Percentiles rank a stretch among this genome's conserved stretches.
Conservation (phyloP, 345 rosid species). For the Lepidium sativum region DNA sequence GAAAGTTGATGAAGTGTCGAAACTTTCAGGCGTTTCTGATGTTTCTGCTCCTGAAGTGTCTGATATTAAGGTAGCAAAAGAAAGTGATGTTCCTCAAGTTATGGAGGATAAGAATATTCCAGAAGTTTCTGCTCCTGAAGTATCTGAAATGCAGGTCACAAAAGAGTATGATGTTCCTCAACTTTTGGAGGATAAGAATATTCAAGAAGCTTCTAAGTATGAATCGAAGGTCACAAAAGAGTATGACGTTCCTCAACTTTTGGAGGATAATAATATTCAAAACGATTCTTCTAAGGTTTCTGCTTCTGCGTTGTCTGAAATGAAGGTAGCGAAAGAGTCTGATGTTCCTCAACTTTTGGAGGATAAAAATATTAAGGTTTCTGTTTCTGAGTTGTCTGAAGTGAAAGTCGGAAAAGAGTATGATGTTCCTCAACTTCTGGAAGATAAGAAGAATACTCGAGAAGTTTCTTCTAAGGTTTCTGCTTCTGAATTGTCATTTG, state of each 20-base stretch:
- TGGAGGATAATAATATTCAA: too few species aligned
- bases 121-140: not conserved
- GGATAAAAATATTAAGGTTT: not conserved
- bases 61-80: conserved; percentile 3
- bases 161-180: conserved; percentile 4
- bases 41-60: too few species aligned
- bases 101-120: too few species aligned
- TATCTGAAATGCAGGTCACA: conserved; percentile 6
- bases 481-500: too few species aligned
- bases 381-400: too few species aligned
- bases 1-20: not conserved
- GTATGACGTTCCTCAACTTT: too few species aligned
- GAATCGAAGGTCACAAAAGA: too few species aligned
- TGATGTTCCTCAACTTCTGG: conserved; percentile 1
- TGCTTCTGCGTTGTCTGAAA: not conserved
- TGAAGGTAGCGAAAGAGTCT: conserved; percentile 1
- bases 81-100: too few species aligned
- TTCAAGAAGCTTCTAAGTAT: too few species aligned
- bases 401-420: conserved; percentile 1
- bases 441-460: not conserved
- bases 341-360: conserved; percentile 2
- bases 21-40: too few species aligned
- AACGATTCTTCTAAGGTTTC: too few species aligned
- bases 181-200: conserved; percentile 8
- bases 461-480: too few species aligned